Evolutionary conservation across 139 green algal species (phyloP).

Genomic region (Coelastrella sp.): DNA sequence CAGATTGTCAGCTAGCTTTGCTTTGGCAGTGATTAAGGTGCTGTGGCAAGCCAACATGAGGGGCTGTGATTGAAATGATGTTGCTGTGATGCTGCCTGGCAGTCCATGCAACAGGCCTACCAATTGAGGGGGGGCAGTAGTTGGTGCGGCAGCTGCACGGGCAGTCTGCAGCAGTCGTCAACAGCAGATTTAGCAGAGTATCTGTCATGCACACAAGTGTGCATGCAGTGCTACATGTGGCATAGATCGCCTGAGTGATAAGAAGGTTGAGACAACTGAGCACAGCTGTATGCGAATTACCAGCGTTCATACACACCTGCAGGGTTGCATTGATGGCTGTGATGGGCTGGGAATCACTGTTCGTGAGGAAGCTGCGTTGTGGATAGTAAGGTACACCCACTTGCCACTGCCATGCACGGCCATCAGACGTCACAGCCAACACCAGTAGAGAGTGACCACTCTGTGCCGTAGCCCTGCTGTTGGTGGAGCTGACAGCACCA

Average conservation of each 20-base stretch:
- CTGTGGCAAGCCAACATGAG: conserved; percentile 37
- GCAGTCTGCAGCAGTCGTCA: conserved; percentile 1
- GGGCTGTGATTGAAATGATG: conserved; percentile 61
- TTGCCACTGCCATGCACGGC: conserved; percentile 80
- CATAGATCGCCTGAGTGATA: neutral
- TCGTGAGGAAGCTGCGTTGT: conserved; percentile 25
- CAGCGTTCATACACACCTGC: too few species aligned
- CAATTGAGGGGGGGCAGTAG: conserved; percentile 38
- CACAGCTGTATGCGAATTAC: too few species aligned
- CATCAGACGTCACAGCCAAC: conserved; percentile 62
- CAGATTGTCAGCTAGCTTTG: too few species aligned
- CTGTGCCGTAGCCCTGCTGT: neutral
- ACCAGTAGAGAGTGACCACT: conserved; percentile 49
- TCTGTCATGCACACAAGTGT: too few species aligned
- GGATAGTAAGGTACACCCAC: conserved; percentile 54
- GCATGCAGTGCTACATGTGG: too few species aligned
- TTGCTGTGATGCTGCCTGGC: conserved; percentile 59
- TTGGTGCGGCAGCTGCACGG: neutral
- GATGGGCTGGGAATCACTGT: neutral
- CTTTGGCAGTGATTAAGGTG: neutral
- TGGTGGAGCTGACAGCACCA: neutral
- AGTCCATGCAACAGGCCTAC: conserved; percentile 71
- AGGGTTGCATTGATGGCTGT: conserved; percentile 21
- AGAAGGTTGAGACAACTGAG: neutral
- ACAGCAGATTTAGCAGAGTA: too few species aligned